Percentiles rank a stretch among this genome's conserved stretches.
These are phyloP conservation scores for Phycomyces blakesleeanus DNA, from an alignment of 192 early-diverging fungal genomes.

Conservation along the genomic window DNA sequence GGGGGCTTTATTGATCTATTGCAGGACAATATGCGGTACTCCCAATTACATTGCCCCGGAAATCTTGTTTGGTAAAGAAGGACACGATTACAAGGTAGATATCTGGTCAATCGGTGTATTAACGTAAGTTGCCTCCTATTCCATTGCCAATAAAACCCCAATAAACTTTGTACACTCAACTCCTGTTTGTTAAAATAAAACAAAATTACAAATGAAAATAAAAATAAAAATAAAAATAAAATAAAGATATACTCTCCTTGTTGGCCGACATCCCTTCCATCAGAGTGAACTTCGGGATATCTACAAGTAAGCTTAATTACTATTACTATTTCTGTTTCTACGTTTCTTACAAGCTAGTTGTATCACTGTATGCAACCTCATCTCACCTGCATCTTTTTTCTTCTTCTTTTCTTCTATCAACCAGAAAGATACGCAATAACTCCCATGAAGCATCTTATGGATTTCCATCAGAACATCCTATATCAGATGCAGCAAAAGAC, in stretches of 20 bases:
- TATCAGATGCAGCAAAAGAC: conserved; percentile 59
- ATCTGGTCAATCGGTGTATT: conserved; percentile 92
- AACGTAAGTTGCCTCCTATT: conserved; percentile 51
- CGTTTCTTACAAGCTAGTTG: not conserved
- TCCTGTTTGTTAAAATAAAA: no score
- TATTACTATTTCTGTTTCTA: not conserved
- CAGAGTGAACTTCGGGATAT: conserved; percentile 71
- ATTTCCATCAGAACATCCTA: conserved; percentile 63
- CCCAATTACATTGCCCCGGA: conserved; percentile 98
- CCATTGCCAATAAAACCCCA: not conserved
- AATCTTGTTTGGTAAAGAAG: conserved; percentile 74
- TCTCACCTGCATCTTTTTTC: not conserved
- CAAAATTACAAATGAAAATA: not conserved
- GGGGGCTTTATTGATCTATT: not conserved
- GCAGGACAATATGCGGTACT: conserved; percentile 90
- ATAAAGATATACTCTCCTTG: conserved; percentile 76
- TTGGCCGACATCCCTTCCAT: conserved; percentile 90
- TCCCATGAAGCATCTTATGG: conserved; percentile 38
- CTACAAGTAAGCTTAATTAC: conserved; percentile 56
- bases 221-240: not conserved
- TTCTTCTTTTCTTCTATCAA: no score
- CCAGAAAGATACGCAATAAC: conserved; percentile 66
- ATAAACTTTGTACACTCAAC: no score
- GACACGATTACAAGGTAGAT: conserved; percentile 92
- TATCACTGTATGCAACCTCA: not conserved